Evolutionary conservation across 2,329 filamentous ascomycete genomes (phyloP).

Genomic region (Laburnicola sp.): DNA sequence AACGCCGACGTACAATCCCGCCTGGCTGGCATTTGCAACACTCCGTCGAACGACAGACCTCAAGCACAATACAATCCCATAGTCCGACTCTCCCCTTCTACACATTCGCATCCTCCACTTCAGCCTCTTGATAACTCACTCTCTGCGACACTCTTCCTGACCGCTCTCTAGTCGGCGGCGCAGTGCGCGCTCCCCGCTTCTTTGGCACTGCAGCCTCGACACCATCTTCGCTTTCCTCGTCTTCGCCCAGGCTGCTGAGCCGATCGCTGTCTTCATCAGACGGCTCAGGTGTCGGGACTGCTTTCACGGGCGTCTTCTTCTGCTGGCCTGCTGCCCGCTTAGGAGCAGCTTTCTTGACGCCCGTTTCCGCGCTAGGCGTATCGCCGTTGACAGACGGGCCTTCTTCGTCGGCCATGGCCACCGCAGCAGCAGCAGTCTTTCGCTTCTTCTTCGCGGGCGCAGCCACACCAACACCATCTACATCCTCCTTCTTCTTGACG

Average conservation of each 20-base stretch:
- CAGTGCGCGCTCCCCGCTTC: conserved; percentile 23
- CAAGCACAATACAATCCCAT: not conserved
- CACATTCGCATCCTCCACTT: conserved; percentile 19
- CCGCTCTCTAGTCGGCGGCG: conserved; percentile 30
- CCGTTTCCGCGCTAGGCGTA: conserved; percentile 38
- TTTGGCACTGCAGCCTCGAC: conserved; percentile 24
- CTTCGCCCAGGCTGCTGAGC: conserved; percentile 45
- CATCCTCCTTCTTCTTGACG: conserved; percentile 57
- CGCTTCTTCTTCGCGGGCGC: conserved; percentile 39
- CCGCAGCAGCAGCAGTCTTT: conserved; percentile 24
- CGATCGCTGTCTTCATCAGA: conserved; percentile 46
- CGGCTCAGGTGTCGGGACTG: conserved; percentile 49
- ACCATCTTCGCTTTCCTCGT: conserved; percentile 26
- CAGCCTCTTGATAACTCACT: conserved; percentile 44
- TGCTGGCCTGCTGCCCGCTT: conserved; percentile 34
- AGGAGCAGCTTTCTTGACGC: conserved; percentile 43
- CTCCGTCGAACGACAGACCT: no score
- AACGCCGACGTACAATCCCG: no score
- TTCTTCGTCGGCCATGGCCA: conserved; percentile 17
- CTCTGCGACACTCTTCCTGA: conserved; percentile 29
- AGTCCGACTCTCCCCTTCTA: not conserved
- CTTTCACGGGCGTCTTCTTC: conserved; percentile 45
- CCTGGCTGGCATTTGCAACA: no score
- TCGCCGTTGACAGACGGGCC: conserved; percentile 30
- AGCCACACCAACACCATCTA: conserved; percentile 25